Percentiles rank a stretch among this genome's conserved stretches.
Conservation (phyloP, 2,329 filamentous ascomycete species). For the Tolypocladium tropicale region DNA sequence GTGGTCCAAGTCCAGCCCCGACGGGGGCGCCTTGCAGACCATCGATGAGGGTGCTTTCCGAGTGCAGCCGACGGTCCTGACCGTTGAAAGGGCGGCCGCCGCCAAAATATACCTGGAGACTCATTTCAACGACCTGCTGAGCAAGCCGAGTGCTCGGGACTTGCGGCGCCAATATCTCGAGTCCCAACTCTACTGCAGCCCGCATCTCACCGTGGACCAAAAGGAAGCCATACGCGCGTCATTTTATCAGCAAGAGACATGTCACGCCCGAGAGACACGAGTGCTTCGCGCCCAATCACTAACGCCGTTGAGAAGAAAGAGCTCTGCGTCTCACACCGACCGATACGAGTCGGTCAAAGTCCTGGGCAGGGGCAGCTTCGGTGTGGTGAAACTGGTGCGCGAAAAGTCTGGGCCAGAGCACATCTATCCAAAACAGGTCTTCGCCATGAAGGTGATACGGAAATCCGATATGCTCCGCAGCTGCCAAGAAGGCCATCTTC, state of each 20-base stretch:
- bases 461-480: constrained; percentile 90
- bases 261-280: constrained; percentile 64
- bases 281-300: constrained; percentile 39
- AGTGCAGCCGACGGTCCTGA: constrained; percentile 31
- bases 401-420: constrained; percentile 38
- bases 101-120: constrained; percentile 83
- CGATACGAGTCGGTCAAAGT: constrained; percentile 71
- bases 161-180: constrained; percentile 24
- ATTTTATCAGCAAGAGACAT: constrained; percentile 59
- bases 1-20: constrained; percentile 25
- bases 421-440: constrained; percentile 45
- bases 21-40: constrained; percentile 21
- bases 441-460: constrained; percentile 93
- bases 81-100: constrained; percentile 68
- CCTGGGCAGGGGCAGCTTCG: constrained; percentile 89
- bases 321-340: constrained; percentile 10
- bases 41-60: constrained; percentile 20
- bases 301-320: constrained; percentile 3
- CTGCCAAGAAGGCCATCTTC: constrained; percentile 83
- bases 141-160: constrained; percentile 25
- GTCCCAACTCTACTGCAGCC: constrained; percentile 43
- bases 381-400: constrained; percentile 76
- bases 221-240: constrained; percentile 39
- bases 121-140: constrained; percentile 64
- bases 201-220: constrained; percentile 45